Percentiles rank a stretch among this genome's conserved stretches.
Conservation (phyloP, 176 grass and related monocot genomes). For the Rhynchospora breviuscula region DNA sequence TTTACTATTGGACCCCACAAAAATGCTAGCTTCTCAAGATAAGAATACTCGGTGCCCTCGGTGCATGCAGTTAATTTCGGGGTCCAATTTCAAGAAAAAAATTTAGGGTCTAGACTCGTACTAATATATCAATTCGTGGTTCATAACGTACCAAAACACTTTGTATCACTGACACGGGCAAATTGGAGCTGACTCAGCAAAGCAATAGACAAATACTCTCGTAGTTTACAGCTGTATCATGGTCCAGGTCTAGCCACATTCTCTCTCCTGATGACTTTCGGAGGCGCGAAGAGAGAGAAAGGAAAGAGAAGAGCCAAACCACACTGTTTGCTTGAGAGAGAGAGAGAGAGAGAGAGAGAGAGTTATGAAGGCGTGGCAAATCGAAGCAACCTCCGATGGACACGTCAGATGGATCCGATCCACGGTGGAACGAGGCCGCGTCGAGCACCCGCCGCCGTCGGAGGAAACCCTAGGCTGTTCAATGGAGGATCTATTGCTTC, state of each 20-base stretch:
- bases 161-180: neutral
- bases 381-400: constrained; percentile 15
- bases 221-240: neutral
- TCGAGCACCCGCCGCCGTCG: neutral
- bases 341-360: neutral
- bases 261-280: neutral
- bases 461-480: constrained; percentile 26
- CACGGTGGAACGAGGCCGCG: neutral
- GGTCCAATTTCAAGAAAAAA: too few species aligned
- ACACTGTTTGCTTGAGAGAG: neutral
- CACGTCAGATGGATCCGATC: constrained; percentile 22
- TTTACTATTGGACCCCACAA: neutral
- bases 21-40: neutral
- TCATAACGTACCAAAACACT: neutral
- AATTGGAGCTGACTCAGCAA: neutral
- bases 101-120: too few species aligned
- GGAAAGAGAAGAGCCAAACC: neutral
- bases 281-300: constrained; percentile 5
- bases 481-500: constrained; percentile 27
- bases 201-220: neutral
- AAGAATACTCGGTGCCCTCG: neutral
- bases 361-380: constrained; percentile 29
- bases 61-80: neutral
- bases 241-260: neutral
- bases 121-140: neutral